phyloP scores from a whole-genome alignment of 2,329 filamentous ascomycete genomes.

The Calonectria leucothoes region DNA sequence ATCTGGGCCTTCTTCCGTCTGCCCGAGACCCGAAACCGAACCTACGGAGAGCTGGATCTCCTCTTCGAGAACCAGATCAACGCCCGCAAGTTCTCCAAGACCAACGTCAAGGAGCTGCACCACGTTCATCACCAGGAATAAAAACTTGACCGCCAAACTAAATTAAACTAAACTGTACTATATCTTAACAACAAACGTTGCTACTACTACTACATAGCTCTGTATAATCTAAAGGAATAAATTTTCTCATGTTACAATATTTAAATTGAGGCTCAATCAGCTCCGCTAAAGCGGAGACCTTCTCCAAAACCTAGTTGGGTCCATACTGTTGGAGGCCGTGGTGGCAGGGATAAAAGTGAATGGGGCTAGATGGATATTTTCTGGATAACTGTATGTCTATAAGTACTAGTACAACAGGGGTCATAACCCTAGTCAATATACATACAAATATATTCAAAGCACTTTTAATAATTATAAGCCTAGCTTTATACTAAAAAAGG shows the following conservation, averaged over 20 bases:
- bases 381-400: too few relatives aligned
- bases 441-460: too few relatives aligned
- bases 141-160: not conserved
- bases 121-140: not conserved
- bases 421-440: too few relatives aligned
- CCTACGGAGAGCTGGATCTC: constrained; percentile 66
- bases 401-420: too few relatives aligned
- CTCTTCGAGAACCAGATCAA: constrained; percentile 58
- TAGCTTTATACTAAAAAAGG: too few relatives aligned
- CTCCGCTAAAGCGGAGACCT: not conserved
- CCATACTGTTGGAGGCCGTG: not conserved
- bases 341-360: too few relatives aligned
- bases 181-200: not conserved
- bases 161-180: not conserved
- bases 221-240: not conserved
- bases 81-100: not conserved
- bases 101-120: not conserved
- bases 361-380: too few relatives aligned
- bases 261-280: not conserved
- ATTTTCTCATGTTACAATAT: not conserved
- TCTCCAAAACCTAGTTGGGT: not conserved
- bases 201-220: not conserved
- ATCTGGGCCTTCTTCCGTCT: constrained; percentile 64
- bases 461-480: too few relatives aligned
- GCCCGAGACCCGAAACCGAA: constrained; percentile 65